phyloP scores from a whole-genome alignment of 2,329 filamentous ascomycete species.

The Trichoderma arundinaceum region DNA sequence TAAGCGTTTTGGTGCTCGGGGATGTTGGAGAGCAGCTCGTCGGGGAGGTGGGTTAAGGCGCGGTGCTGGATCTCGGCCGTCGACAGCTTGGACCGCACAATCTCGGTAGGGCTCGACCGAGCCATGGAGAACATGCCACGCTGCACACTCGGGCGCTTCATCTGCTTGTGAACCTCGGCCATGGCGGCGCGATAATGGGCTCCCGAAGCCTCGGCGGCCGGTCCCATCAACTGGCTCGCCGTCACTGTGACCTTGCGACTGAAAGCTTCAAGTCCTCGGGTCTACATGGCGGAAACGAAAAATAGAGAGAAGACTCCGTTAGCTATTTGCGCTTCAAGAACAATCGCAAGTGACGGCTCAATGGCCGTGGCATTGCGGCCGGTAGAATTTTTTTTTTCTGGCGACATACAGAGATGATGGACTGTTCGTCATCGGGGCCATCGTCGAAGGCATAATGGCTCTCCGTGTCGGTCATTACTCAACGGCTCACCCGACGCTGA shows the following conservation, averaged over 20 bases:
- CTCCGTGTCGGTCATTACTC: slow-evolving; percentile 51
- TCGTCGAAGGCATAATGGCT: slow-evolving; percentile 56
- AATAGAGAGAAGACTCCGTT: background rate
- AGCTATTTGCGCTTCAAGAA: slow-evolving; percentile 27
- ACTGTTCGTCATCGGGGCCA: slow-evolving; percentile 55
- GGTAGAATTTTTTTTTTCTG: background rate
- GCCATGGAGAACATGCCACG: slow-evolving; percentile 90
- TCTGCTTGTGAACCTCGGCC: slow-evolving; percentile 85
- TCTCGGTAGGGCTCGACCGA: slow-evolving; percentile 87
- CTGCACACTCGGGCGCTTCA: slow-evolving; percentile 82
- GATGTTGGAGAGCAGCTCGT: slow-evolving; percentile 87
- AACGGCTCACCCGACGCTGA: slow-evolving; percentile 28
- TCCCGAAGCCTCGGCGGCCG: slow-evolving; percentile 58
- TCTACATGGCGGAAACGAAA: slow-evolving; percentile 55
- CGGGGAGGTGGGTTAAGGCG: slow-evolving; percentile 83
- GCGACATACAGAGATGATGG: slow-evolving; percentile 50
- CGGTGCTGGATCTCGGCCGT: slow-evolving; percentile 92
- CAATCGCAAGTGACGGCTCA: slow-evolving; percentile 41
- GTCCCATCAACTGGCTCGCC: slow-evolving; percentile 84
- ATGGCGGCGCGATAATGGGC: slow-evolving; percentile 85
- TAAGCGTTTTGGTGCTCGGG: slow-evolving; percentile 86
- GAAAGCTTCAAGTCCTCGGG: slow-evolving; percentile 88
- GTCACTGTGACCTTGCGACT: slow-evolving; percentile 94
- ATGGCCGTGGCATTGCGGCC: slow-evolving; percentile 9
- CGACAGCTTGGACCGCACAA: slow-evolving; percentile 90